Percentiles rank a stretch among this genome's conserved stretches.
phyloP scores from a whole-genome alignment of 1,284 basidiomycete species.

The Schizophyllum amplum region DNA sequence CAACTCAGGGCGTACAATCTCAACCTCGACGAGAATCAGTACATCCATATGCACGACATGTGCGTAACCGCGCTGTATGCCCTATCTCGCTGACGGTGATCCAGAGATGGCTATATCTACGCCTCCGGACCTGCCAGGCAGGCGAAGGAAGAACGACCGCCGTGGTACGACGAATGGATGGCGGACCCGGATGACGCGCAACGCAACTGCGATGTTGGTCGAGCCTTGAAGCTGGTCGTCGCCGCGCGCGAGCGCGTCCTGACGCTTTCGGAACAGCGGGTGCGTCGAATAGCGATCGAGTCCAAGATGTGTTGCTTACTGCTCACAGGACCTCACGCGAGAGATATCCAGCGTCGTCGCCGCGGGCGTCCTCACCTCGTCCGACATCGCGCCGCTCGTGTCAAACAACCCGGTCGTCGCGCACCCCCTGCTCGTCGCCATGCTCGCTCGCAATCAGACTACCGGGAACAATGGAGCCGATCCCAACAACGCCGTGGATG shows the following conservation, averaged over 20 bases:
- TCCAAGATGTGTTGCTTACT: too few species aligned
- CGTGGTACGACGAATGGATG: constrained; percentile 7
- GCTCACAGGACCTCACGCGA: constrained; percentile 45
- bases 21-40: constrained; percentile 50
- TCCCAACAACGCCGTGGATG: too few species aligned
- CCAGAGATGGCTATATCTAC: background rate
- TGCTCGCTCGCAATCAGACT: too few species aligned
- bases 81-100: constrained; percentile 16
- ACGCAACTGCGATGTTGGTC: constrained; percentile 31
- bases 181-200: too few species aligned
- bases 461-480: too few species aligned
- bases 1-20: constrained; percentile 64
- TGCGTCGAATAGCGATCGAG: too few species aligned
- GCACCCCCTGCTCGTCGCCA: constrained; percentile 49
- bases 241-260: constrained; percentile 62
- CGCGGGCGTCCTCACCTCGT: constrained; percentile 52
- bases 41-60: constrained; percentile 37
- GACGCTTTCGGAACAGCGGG: constrained; percentile 64
- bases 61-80: constrained; percentile 17
- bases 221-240: constrained; percentile 57
- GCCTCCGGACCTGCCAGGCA: background rate
- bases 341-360: constrained; percentile 34
- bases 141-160: background rate
- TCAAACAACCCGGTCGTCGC: constrained; percentile 62
- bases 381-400: constrained; percentile 57